phyloP scores from a whole-genome alignment of 1,139 yeast genomes.

The Blastobotrys serpentis region DNA sequence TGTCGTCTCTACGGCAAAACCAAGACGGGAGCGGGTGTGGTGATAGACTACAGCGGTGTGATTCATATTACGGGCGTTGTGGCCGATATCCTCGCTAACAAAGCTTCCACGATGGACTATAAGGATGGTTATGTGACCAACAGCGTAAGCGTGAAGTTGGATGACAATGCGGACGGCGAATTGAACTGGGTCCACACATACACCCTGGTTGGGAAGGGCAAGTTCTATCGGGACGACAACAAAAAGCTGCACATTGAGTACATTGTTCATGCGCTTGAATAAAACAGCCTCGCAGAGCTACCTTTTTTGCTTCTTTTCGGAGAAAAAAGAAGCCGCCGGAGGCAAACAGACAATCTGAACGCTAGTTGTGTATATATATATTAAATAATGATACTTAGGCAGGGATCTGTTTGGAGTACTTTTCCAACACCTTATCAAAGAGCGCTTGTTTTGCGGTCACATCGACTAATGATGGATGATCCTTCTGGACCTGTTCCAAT shows the following conservation, averaged over 20 bases:
- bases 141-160: constrained; percentile 10
- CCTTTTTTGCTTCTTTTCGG: too few species aligned
- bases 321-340: too few species aligned
- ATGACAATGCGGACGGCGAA: constrained; percentile 9
- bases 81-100: constrained; percentile 13
- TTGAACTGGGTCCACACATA: constrained; percentile 16
- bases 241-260: constrained; percentile 14
- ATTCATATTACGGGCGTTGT: constrained; percentile 13
- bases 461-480: constrained; percentile 54
- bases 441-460: constrained; percentile 50
- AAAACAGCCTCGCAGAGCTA: too few species aligned
- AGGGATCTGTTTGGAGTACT: constrained; percentile 39
- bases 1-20: constrained; percentile 16
- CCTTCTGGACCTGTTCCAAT: constrained; percentile 46
- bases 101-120: constrained; percentile 14
- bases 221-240: constrained; percentile 13
- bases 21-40: constrained; percentile 7
- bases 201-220: constrained; percentile 17
- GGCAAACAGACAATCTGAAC: too few species aligned
- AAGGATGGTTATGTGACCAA: constrained; percentile 17
- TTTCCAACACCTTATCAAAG: constrained; percentile 58
- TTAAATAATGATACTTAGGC: too few species aligned
- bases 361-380: too few species aligned
- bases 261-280: constrained; percentile 13
- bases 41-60: constrained; percentile 14